Evolutionary conservation across 805 yeast species (phyloP), one percentile per base, ranked within the genome.

Genomic region (Candida krabiensis): DNA sequence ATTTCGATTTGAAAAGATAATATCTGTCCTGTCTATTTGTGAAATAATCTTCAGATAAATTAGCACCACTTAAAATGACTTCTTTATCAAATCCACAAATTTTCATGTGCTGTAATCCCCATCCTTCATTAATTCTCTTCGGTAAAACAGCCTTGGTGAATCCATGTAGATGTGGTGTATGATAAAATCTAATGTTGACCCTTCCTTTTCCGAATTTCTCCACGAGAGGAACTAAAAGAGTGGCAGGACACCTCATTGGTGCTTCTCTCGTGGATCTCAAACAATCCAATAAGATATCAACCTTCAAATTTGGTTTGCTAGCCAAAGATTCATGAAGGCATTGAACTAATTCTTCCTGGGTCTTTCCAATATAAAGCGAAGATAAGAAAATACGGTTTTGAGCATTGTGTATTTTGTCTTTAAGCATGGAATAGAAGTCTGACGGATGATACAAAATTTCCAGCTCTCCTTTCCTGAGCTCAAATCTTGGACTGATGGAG

Each of bases 81-180:
- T 90, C 96, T 53, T 88, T 79, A 60, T 93, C 99, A 53, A 90
- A 80, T 2, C 99, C 99, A 60, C 93, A 93, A 19, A 93, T 73
- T 60, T 93, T 93, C 98, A 93, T 93, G 58, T 93, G 99, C 61
- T 93, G 99, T 35, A 93, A 71, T 0, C 99, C 99, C 65, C 74
- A 77, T 3, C 95, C 90, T 64, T 93, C 99, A 61, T 90, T 89
- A 46, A 91, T 70, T 46, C 99, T 73, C 42, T 75, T 82, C 0
- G 99, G 99, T 3, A 88, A 71, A 30, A 85, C 31, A 7, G 64
- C 49, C 54, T 81, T 80, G 40, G 77, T 73, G 42, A 86, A 55
- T 0, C 95, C 95, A 27, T 73, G 66, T 49, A 86, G 71, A 46
- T 83, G 82, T 0, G 99, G 99, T 0, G 99, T 91, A 52, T 85